Evolutionary conservation across 768 basidiomycete species (phyloP), one percentile per base, ranked within the genome.

Genomic region (Tephrocybe sp.): DNA sequence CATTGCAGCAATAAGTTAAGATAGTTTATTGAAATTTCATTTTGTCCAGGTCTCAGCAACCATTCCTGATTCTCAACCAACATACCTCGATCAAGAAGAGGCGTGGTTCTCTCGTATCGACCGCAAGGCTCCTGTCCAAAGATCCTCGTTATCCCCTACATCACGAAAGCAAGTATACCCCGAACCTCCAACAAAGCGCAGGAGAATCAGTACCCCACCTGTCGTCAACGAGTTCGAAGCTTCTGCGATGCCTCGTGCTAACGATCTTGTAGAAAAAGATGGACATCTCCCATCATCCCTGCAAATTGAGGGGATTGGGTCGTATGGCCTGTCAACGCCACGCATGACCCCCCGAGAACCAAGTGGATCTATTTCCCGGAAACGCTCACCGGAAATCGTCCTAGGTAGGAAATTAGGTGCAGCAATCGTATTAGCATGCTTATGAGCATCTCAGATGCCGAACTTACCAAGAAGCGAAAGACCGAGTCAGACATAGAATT

Each of bases 21-120:
- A 16, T 22, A 21, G 35, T 27, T 18, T 21, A 24, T n/a, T 35
- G 27, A 35, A 11, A 8, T n/a, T n/a, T n/a, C 5, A 31, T 8
- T 12, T 11, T n/a, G 19, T 16, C 5, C 4, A 43, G 45, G 19
- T 15, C 38, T 45, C 52, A 49, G 62, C 60, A 5, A 49, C 41
- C 41, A 54, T 66, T 18, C 60, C 64, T 30, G 68, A 65, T 56
- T 64, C 72, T 9, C 68, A 72, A 36, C 62, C 62, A 28, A 22
- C 39, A 9, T 31, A 40, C 5, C 36, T 30, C 16, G 38, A 36
- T n/a, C 38, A 11, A 3, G 50, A 47, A 18, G 34, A 49, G 9
- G 15, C 47, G 18, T 18, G 21, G 34, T 22, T 45, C 21, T 31
- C 30, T 24, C 25, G 5, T 39, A 18, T 8, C 16, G 39, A 18